A percentile compares a stretch with the other conserved stretches of the same genome.
These are phyloP conservation scores for Diaporthe destruens DNA, from an alignment of 2,329 filamentous ascomycete genomes.

Conservation along the genomic window DNA sequence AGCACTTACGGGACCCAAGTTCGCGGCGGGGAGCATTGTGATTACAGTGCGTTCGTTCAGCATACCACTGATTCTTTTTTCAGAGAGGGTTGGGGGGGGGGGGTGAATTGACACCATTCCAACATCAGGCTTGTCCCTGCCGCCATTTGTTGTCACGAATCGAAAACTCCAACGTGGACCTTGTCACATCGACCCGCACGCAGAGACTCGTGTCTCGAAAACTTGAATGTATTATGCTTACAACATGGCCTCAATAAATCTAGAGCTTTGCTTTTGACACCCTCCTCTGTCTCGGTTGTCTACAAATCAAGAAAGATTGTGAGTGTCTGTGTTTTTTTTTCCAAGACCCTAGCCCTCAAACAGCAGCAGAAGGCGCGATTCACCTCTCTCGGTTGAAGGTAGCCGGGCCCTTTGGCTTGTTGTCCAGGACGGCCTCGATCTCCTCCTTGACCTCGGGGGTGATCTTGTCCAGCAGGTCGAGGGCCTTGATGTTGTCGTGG, in stretches of 20 bases:
- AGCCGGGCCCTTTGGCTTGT: constrained; percentile 46
- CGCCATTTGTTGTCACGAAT: background rate
- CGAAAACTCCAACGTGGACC: no score
- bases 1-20: no score
- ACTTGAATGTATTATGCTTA: background rate
- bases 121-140: background rate
- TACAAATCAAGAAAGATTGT: constrained; percentile 14
- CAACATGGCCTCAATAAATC: background rate
- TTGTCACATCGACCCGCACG: background rate
- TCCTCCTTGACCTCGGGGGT: constrained; percentile 70
- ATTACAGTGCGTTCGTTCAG: no score
- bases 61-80: no score
- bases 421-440: constrained; percentile 61
- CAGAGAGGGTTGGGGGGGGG: no score
- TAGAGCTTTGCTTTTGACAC: constrained; percentile 24
- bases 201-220: background rate
- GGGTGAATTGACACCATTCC: no score
- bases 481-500: constrained; percentile 68
- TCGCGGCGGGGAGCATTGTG: no score
- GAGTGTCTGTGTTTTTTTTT: background rate
- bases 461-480: constrained; percentile 66
- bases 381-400: constrained; percentile 46
- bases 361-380: constrained; percentile 16
- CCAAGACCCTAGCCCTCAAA: background rate
- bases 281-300: constrained; percentile 37